Base-by-base conservation (phyloP, 148 eudicot species). In the Cornus florida region DNA sequence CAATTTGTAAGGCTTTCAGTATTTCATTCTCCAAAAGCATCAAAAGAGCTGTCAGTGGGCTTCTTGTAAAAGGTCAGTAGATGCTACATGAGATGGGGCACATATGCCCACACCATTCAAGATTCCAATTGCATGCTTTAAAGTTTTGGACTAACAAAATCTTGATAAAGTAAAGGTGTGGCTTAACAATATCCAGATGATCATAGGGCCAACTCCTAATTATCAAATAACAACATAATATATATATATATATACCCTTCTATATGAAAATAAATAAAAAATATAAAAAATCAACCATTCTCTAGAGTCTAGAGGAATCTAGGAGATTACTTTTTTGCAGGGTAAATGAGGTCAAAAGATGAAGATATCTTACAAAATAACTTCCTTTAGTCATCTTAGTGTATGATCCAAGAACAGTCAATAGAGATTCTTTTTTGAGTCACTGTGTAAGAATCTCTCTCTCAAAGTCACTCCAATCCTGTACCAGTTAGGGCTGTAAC, bases 391-490 rank as follows among this genome's bases (percentile, higher is more conserved):
- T 35, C 3, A 4, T 35, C 38, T 35, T 71, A 69, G 59, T 16
- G 60, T 69, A 41, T 56, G 14, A 69, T 35, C 67, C 79, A 75
- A 80, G 75, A 59, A 69, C 70, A 59, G 19, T 69, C 28, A 59
- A 59, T 74, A 43, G n/a, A 74, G 14, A 68, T 35, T 57, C 56
- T 39, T 74, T 80, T 32, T 41, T 62, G 43, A 69, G 31, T 62
- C 32, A 33, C 74, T 75, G 79, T 70, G 83, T 75, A 81, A 70
- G 83, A 70, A 28, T 78, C 64, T 71, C 67, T 69, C 9, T 57
- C 19, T 57, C 59, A 31, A 56, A 32, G 24, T 62, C 23, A 13
- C 62, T 13, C 20, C 62, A 57, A 57, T 57, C 20, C 5, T 57
- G 48, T 43, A 57, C 8, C n/a, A n/a, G 3, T 57, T 57, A 7